These are phyloP conservation scores for Sarocladium oryzae DNA, from an alignment of 2,329 filamentous ascomycete genomes.

Conservation along the genomic window DNA sequence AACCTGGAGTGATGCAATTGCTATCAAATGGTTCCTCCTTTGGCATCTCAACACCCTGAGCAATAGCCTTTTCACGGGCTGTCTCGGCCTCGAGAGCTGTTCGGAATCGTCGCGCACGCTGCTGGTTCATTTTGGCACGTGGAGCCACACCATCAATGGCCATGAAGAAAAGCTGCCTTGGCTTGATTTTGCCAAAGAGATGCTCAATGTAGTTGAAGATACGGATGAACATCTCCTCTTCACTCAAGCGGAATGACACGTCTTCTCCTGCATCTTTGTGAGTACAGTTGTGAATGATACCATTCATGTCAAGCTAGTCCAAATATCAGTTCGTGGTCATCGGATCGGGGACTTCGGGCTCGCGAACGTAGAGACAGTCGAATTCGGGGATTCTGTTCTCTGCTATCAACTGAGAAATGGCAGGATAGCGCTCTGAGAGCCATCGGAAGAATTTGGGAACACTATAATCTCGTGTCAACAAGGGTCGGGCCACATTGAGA, in stretches of 20 bases:
- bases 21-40: conserved; percentile 96
- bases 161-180: conserved; percentile 98
- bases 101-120: conserved; percentile 88
- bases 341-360: conserved; percentile 14
- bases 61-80: conserved; percentile 86
- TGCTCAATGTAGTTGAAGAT: conserved; percentile 99
- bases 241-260: conserved; percentile 83
- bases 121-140: conserved; percentile 99
- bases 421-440: conserved; percentile 98
- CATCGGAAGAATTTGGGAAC: conserved; percentile 94
- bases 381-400: conserved; percentile 99
- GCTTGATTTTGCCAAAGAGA: conserved; percentile 97
- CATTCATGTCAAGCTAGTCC: conserved; percentile 84
- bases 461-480: conserved; percentile 29
- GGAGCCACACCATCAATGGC: conserved; percentile 97
- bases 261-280: conserved; percentile 88
- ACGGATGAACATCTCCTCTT: conserved; percentile 99
- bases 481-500: not conserved
- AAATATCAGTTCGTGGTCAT: conserved; percentile 26
- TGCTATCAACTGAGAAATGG: conserved; percentile 96
- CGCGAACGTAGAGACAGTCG: conserved; percentile 80
- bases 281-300: conserved; percentile 99
- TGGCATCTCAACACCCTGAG: conserved; percentile 84
- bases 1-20: conserved; percentile 94
- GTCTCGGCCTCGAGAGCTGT: conserved; percentile 87